A percentile compares a stretch with the other conserved stretches of the same genome.
These are phyloP conservation scores for Lepidium didymum DNA, from an alignment of 345 rosid species.

Conservation along the genomic window DNA sequence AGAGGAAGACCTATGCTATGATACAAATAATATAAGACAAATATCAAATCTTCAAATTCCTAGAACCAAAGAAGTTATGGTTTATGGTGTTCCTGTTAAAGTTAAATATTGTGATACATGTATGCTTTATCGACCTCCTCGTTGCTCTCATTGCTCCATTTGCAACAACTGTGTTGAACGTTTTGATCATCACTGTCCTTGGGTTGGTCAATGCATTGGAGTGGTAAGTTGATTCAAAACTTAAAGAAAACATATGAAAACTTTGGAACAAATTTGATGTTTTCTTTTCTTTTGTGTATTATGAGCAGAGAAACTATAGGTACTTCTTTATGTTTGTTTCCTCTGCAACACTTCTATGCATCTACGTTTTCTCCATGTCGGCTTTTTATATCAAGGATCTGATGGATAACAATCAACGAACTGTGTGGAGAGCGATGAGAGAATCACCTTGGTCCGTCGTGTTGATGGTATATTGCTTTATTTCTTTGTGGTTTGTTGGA, in stretches of 20 bases:
- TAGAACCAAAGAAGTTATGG: slow-evolving; percentile 74
- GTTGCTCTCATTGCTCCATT: slow-evolving; percentile 68
- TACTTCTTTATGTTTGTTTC: slow-evolving; percentile 95
- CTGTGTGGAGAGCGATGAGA: slow-evolving; percentile 86
- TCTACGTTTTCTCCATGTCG: slow-evolving; percentile 79
- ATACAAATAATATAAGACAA: slow-evolving; percentile 70
- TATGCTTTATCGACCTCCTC: slow-evolving; percentile 98
- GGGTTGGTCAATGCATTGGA: slow-evolving; percentile 99
- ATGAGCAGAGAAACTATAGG: slow-evolving; percentile 91
- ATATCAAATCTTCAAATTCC: slow-evolving; percentile 84
- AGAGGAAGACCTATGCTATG: slow-evolving; percentile 72
- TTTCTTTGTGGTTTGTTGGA: slow-evolving; percentile 90
- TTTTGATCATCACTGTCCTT: slow-evolving; percentile 98
- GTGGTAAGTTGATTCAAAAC: slow-evolving; percentile 43
- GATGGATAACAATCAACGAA: slow-evolving; percentile 57
- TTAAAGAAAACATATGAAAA: background rate
- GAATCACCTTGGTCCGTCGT: slow-evolving; percentile 81
- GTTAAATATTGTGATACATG: slow-evolving; percentile 96
- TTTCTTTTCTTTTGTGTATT: background rate
- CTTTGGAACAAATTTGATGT: background rate
- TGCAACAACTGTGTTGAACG: slow-evolving; percentile 77
- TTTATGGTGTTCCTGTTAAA: slow-evolving; percentile 69
- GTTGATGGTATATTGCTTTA: slow-evolving; percentile 79
- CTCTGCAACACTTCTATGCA: slow-evolving; percentile 79
- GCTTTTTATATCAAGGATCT: slow-evolving; percentile 76